Evolutionary conservation across 2,329 filamentous ascomycete genomes (phyloP).

Genomic region (Chrysoporthe deuterocubensis): DNA sequence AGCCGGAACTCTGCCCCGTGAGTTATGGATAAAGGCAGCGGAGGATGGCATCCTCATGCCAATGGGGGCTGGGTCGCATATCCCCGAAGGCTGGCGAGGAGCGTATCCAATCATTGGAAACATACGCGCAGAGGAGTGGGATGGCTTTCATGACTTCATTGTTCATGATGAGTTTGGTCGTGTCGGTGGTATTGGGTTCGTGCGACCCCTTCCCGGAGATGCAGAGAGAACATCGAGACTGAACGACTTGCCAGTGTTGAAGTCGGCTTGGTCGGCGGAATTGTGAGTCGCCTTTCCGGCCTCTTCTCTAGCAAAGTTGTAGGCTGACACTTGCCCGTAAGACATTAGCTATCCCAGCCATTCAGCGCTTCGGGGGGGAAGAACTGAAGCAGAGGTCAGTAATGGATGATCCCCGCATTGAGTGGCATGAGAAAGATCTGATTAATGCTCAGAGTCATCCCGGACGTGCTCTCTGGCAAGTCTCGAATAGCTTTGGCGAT

Average conservation of each 20-base stretch:
- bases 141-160: constrained; percentile 43
- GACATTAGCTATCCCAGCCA: constrained; percentile 29
- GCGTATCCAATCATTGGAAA: constrained; percentile 33
- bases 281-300: constrained; percentile 3
- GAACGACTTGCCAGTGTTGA: constrained; percentile 33
- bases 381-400: constrained; percentile 33
- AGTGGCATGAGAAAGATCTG: constrained; percentile 20
- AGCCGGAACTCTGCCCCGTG: constrained; percentile 12
- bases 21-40: constrained; percentile 21
- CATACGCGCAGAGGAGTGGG: constrained; percentile 39
- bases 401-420: constrained; percentile 27
- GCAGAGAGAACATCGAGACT: background rate
- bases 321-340: background rate
- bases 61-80: constrained; percentile 20
- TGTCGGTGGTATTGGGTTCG: constrained; percentile 27
- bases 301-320: background rate
- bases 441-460: constrained; percentile 25
- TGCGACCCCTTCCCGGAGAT: constrained; percentile 29
- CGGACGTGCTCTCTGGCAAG: constrained; percentile 43
- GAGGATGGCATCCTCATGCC: constrained; percentile 29
- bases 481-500: constrained; percentile 35
- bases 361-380: constrained; percentile 34
- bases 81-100: constrained; percentile 21
- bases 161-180: constrained; percentile 43
- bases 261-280: constrained; percentile 25